Percentiles rank a stretch among this genome's conserved stretches.
These are phyloP conservation scores for Cryphonectria radicalis DNA, from an alignment of 2,329 filamentous ascomycete species.

Conservation along the genomic window DNA sequence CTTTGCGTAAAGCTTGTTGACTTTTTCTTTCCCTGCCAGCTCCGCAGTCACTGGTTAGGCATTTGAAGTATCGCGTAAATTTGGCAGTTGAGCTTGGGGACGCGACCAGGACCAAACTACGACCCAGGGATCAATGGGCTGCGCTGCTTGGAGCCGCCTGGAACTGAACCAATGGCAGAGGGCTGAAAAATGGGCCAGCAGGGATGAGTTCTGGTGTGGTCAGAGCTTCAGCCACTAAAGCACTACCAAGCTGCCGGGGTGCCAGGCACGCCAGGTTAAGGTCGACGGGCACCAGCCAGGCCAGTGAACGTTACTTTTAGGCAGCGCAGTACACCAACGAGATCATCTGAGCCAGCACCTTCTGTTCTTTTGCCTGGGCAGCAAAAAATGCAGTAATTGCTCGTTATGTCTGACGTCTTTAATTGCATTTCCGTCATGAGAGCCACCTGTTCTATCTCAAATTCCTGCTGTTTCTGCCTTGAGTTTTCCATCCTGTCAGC, in stretches of 20 bases:
- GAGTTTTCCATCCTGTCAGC: not conserved
- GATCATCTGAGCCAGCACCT: not conserved
- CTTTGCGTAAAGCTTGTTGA: conserved; percentile 15
- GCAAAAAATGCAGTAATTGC: not conserved
- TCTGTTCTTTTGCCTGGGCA: not conserved
- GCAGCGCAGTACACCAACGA: not conserved
- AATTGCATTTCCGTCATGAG: not conserved
- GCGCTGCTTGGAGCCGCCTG: not conserved
- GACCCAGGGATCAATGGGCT: not conserved
- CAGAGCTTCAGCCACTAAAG: conserved; percentile 17
- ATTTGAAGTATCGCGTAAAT: conserved; percentile 29
- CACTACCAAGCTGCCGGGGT: not conserved
- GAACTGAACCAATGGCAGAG: conserved; percentile 3
- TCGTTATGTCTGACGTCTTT: not conserved
- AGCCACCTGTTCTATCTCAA: not conserved
- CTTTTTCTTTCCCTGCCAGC: conserved; percentile 14
- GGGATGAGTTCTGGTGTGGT: not conserved
- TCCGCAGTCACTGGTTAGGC: conserved; percentile 6
- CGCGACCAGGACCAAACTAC: conserved; percentile 19
- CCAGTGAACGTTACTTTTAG: conserved; percentile 2
- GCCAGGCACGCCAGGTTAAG: not conserved
- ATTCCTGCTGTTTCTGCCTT: not conserved
- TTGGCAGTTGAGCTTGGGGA: conserved; percentile 24
- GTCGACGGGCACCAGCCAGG: not conserved
- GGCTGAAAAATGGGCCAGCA: conserved; percentile 9